These are phyloP conservation scores for Saccharomycopsis phalli DNA, from an alignment of 1,139 yeast species.

Conservation along the genomic window DNA sequence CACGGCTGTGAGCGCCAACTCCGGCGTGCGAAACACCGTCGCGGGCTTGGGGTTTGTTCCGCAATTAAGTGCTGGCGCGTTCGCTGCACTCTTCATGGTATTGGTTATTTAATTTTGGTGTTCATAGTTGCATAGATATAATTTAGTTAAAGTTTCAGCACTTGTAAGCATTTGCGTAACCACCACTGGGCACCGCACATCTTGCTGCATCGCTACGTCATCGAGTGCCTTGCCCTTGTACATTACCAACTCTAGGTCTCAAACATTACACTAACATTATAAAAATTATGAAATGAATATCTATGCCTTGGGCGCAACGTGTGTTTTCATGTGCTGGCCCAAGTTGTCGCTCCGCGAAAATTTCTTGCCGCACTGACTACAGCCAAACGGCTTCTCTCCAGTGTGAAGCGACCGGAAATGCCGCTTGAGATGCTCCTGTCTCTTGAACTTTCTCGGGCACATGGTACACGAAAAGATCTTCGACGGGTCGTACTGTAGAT, in stretches of 20 bases:
- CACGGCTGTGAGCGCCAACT: neutral
- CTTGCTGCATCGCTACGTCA: neutral
- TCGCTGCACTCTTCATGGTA: neutral
- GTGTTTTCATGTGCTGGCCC: conserved; percentile 20
- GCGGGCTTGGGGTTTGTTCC: neutral
- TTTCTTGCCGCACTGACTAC: conserved; percentile 18
- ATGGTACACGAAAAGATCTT: conserved; percentile 19
- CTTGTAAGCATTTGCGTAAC: neutral
- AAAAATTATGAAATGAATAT: no score
- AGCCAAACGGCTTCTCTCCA: conserved; percentile 20
- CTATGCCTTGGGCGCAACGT: neutral
- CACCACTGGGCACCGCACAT: neutral
- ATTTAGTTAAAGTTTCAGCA: neutral
- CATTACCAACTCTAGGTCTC: neutral
- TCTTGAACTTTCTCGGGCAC: conserved; percentile 19
- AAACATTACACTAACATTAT: neutral
- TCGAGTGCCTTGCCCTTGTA: neutral
- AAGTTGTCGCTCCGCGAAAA: conserved; percentile 19
- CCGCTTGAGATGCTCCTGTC: conserved; percentile 20
- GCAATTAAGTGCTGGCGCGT: neutral
- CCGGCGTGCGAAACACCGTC: neutral
- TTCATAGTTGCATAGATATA: neutral
- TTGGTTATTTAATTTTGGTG: neutral
- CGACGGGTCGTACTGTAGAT: conserved; percentile 25
- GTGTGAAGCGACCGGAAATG: conserved; percentile 20